Evolutionary conservation across 129 eudicot species (phyloP).

Genomic region (Lactuca saligna): DNA sequence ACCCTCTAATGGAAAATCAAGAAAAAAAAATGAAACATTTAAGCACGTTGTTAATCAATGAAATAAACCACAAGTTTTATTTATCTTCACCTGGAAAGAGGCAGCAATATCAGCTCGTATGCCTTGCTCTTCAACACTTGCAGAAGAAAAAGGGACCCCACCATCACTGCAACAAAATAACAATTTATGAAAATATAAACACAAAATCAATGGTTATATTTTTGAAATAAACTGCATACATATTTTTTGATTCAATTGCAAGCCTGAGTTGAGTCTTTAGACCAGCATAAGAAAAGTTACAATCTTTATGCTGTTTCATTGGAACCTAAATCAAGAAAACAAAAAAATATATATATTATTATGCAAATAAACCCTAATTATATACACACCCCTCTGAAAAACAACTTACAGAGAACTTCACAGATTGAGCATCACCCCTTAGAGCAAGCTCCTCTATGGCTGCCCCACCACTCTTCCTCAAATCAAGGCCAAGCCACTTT

Average conservation of each 20-base stretch:
- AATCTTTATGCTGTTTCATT: slow-evolving; percentile 95
- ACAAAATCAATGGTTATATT: not conserved
- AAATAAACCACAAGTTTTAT: not conserved
- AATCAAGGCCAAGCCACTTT: slow-evolving; percentile 89
- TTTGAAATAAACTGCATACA: slow-evolving; percentile 42
- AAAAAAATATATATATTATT: not conserved
- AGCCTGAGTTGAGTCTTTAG: slow-evolving; percentile 96
- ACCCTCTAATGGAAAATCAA: slow-evolving; percentile 52
- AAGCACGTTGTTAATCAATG: not conserved
- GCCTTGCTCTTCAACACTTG: slow-evolving; percentile 63
- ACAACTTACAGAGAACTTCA: slow-evolving; percentile 60
- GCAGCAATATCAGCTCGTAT: slow-evolving; percentile 91
- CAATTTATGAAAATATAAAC: slow-evolving; percentile 10
- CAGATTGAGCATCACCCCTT: slow-evolving; percentile 65
- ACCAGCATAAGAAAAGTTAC: slow-evolving; percentile 97
- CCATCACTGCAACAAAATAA: slow-evolving; percentile 53
- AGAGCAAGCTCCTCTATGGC: slow-evolving; percentile 96
- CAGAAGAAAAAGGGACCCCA: slow-evolving; percentile 64
- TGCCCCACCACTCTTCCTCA: slow-evolving; percentile 95
- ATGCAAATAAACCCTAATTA: not conserved
- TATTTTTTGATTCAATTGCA: slow-evolving; percentile 80
- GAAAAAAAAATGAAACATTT: not conserved
- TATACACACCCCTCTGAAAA: slow-evolving; percentile 4
- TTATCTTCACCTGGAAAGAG: slow-evolving; percentile 74
- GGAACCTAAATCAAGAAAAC: slow-evolving; percentile 57